Evolutionary conservation across 2,329 filamentous ascomycete species (phyloP).

Genomic region (Colletotrichum zoysiae): DNA sequence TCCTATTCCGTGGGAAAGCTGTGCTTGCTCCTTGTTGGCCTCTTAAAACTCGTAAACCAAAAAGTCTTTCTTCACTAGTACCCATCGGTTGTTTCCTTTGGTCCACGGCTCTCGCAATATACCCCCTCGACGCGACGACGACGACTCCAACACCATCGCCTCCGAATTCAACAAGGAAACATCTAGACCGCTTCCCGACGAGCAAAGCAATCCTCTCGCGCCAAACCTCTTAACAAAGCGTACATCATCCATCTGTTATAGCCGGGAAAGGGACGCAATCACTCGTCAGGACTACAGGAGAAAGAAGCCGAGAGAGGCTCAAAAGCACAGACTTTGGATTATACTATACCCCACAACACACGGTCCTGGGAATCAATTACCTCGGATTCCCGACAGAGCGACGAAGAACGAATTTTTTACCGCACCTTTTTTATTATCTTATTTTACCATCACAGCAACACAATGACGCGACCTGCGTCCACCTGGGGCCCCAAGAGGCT

Average conservation of each 20-base stretch:
- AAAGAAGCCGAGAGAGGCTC: constrained; percentile 41
- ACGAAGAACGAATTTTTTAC: constrained; percentile 22
- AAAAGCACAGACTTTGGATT: constrained; percentile 39
- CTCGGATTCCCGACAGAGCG: constrained; percentile 32
- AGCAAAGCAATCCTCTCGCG: constrained; percentile 24
- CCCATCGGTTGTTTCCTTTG: constrained; percentile 36
- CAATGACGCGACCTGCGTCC: constrained; percentile 51
- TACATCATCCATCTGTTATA: constrained; percentile 25
- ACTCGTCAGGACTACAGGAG: constrained; percentile 28
- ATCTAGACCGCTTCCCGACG: constrained; percentile 20
- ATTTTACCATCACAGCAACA: constrained; percentile 26
- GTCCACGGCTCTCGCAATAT: constrained; percentile 39
- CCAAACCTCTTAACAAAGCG: constrained; percentile 30
- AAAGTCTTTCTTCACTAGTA: constrained; percentile 28
- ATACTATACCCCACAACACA: constrained; percentile 27
- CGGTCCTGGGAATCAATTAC: constrained; percentile 20
- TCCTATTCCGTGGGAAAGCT: constrained; percentile 35
- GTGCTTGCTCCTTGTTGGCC: constrained; percentile 40
- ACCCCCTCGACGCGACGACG: constrained; percentile 40
- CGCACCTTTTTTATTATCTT: constrained; percentile 1
- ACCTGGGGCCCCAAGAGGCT: constrained; percentile 49
- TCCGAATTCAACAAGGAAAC: constrained; percentile 28
- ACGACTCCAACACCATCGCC: constrained; percentile 34
- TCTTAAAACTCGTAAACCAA: constrained; percentile 20
- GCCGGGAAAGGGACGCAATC: constrained; percentile 29